Evolutionary conservation across 208 protist species (phyloP), one percentile per base, ranked within the genome.

Genomic region (Novymonas esmeraldas): DNA sequence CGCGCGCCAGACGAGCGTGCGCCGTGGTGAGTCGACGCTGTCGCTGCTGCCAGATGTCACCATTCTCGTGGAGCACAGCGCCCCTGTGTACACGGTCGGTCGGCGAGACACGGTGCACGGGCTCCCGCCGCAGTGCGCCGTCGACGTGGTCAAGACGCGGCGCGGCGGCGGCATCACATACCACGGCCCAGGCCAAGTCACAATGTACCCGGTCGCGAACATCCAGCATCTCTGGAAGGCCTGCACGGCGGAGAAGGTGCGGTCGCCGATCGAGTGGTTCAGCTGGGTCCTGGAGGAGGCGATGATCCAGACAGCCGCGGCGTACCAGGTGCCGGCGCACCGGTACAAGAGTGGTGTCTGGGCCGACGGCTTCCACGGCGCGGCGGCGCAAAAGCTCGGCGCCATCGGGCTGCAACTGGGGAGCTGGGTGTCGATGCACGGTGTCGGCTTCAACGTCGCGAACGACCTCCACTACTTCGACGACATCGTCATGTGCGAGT

Each of bases 371-470:
- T 82, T 60, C 50, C 20, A 26, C 0, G 65, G 51, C 34, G 59
- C 34, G 6, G 55, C 61, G 0, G 61, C 84, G 20, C 70, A 78
- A 0, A 97, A 97, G 64, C 58, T 97, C 2, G 92, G 86, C 3
- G 85, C 81, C 26, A 90, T 95, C 42, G 92, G 90, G 11, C 83
- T 97, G 60, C 88, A 94, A 67, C 82, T 97, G 1, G 85, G 85
- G 7, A 93, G 77, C 52, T 97, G 88, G 88, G 82, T 94, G 3
- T 94, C 90, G 1, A 97, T 97, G 92, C 92, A 97, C 64, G 92
- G 90, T 1, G 74, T 73, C 0, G 75, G 86, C 39, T 71, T 95
- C 65, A 97, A 97, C 66, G 75, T 97, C 3, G 57, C 52, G 42
- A 84, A 78, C 42, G 79, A 94, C 38, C 59, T 94, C 38, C 41